Conservation (phyloP, 2,329 filamentous ascomycete genomes). For the Pestalotiopsis sp. region DNA sequence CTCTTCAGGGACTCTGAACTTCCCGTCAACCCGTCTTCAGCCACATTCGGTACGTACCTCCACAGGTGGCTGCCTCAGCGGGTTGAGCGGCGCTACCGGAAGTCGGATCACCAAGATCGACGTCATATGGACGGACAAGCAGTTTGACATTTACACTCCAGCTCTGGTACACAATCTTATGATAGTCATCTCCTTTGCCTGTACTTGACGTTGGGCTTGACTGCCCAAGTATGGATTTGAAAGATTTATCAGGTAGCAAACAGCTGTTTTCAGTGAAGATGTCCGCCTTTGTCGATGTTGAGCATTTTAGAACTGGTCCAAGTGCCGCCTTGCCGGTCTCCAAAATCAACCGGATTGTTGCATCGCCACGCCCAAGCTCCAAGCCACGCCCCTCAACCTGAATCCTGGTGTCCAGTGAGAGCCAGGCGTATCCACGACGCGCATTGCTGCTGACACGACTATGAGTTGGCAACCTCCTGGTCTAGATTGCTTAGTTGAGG, state of each 20-base stretch:
- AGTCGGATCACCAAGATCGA: not conserved
- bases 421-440: constrained; percentile 4
- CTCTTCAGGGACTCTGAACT: not conserved
- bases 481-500: constrained; percentile 11
- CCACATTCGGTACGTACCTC: not conserved
- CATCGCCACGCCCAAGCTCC: constrained; percentile 16
- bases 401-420: constrained; percentile 8
- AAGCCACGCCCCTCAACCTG: constrained; percentile 19
- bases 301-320: not conserved
- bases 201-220: no score
- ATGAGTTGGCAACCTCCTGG: not conserved
- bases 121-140: not conserved
- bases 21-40: not conserved
- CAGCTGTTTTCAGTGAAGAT: not conserved
- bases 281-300: not conserved
- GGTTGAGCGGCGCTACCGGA: not conserved
- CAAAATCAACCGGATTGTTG: constrained; percentile 1
- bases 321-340: constrained; percentile 11
- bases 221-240: not conserved
- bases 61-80: not conserved
- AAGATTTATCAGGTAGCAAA: not conserved
- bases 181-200: no score
- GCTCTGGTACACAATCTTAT: no score
- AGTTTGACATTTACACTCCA: not conserved
- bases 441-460: constrained; percentile 11